Percentiles rank a stretch among this genome's conserved stretches.
Conservation (phyloP, 768 basidiomycete genomes). For the Leccinum fibrillosum region DNA sequence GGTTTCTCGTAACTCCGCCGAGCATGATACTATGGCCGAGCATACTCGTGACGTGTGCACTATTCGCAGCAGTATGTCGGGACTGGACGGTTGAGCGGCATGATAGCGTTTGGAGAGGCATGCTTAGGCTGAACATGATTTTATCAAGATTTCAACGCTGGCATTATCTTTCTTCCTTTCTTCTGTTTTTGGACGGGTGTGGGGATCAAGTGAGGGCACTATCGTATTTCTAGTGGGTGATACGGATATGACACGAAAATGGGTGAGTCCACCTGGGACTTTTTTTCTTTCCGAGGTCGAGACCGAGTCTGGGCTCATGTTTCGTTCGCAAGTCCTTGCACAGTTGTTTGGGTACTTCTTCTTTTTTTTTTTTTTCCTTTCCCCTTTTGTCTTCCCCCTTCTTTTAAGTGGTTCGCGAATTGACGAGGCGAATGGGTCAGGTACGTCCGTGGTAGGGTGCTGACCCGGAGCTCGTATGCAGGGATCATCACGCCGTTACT, state of each 20-base stretch:
- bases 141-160: neutral
- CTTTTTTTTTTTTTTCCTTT: neutral
- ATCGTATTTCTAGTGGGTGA: conserved; percentile 58
- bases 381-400: too few species aligned
- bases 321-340: conserved; percentile 34
- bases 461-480: conserved; percentile 2
- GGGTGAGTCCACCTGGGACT: conserved; percentile 32
- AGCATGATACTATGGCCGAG: conserved; percentile 66
- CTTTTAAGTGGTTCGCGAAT: neutral
- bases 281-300: conserved; percentile 5
- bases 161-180: conserved; percentile 13
- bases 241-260: conserved; percentile 49
- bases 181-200: too few species aligned
- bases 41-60: conserved; percentile 69
- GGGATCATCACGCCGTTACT: conserved; percentile 35
- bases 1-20: conserved; percentile 65
- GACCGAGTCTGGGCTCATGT: neutral
- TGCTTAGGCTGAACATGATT: conserved; percentile 1
- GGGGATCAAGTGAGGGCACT: conserved; percentile 38
- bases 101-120: conserved; percentile 34
- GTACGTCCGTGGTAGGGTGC: conserved; percentile 45
- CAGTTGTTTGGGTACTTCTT: conserved; percentile 45
- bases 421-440: conserved; percentile 10
- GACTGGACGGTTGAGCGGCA: conserved; percentile 55
- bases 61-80: conserved; percentile 67